phyloP scores from a whole-genome alignment of 176 grass and related monocot genomes.

The Cenchrus purpureus region DNA sequence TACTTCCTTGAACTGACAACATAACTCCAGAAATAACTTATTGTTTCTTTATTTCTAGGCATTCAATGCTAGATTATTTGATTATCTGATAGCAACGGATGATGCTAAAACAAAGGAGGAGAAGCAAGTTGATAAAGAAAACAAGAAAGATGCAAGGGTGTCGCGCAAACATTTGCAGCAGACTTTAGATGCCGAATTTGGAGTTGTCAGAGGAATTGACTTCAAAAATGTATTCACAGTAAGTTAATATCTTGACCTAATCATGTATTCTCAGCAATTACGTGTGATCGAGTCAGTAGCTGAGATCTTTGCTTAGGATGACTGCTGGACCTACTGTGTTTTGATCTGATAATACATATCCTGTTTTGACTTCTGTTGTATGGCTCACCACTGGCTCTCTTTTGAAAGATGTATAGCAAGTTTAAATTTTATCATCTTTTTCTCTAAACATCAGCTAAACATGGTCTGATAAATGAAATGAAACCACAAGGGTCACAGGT shows the following conservation, averaged over 20 bases:
- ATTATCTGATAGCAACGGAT: conserved; percentile 98
- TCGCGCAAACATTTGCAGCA: conserved; percentile 66
- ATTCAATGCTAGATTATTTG: conserved; percentile 96
- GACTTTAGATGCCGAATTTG: conserved; percentile 86
- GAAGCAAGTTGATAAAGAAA: conserved; percentile 63
- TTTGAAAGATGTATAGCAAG: conserved; percentile 15
- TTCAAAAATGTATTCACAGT: conserved; percentile 98
- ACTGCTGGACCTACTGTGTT: too few species aligned
- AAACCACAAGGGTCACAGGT: too few species aligned
- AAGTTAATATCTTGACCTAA: conserved; percentile 46
- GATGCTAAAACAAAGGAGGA: conserved; percentile 64
- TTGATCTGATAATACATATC: too few species aligned
- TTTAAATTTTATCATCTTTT: not conserved
- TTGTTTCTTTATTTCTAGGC: conserved; percentile 54
- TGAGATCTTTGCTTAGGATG: not conserved
- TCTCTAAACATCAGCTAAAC: not conserved
- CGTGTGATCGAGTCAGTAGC: not conserved
- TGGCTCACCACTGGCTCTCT: not conserved
- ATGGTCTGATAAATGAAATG: too few species aligned
- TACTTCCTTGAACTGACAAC: conserved; percentile 30
- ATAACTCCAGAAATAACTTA: conserved; percentile 15
- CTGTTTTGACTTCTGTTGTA: not conserved
- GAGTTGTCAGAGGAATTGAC: conserved; percentile 94
- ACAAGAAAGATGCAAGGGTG: conserved; percentile 48
- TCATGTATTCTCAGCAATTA: not conserved